Evolutionary conservation across 78 protist species (phyloP).

Genomic region (Dictyostelium firmibasis): DNA sequence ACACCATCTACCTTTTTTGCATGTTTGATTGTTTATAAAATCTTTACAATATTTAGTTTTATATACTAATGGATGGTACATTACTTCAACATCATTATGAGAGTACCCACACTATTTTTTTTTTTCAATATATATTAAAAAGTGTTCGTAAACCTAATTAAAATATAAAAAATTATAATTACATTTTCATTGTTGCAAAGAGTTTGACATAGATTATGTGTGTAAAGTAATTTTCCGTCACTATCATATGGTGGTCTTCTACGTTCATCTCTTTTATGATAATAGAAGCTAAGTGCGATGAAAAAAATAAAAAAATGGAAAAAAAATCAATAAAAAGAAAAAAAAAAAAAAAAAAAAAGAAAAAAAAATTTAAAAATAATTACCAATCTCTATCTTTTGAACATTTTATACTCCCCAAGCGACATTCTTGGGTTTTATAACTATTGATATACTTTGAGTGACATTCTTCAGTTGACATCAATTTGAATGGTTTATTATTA

Average conservation of each 20-base stretch:
- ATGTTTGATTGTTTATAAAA: not conserved
- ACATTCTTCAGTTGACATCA: not conserved
- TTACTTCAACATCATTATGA: constrained; percentile 67
- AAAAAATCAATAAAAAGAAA: not conserved
- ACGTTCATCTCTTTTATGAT: constrained; percentile 57
- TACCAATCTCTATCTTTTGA: constrained; percentile 77
- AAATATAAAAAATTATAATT: not conserved
- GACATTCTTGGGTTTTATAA: constrained; percentile 43
- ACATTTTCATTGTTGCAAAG: constrained; percentile 52
- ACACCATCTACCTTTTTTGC: constrained; percentile 74
- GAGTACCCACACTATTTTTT: constrained; percentile 45
- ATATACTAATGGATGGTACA: constrained; percentile 68
- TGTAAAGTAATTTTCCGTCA: constrained; percentile 13
- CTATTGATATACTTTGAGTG: constrained; percentile 32
- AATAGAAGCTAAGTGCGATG: constrained; percentile 13
- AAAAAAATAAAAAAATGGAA: not conserved
- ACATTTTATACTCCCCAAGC: not conserved
- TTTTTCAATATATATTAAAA: too few species aligned
- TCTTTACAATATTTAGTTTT: constrained; percentile 60
- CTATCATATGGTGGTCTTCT: constrained; percentile 60
- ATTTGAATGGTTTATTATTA: not conserved
- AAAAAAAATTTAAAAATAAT: not conserved
- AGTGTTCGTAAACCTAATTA: too few species aligned
- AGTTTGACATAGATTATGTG: constrained; percentile 11
- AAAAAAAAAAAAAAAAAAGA: not conserved